These are phyloP conservation scores for Ogataea glucozyma DNA, from an alignment of 805 yeast species.

Conservation along the genomic window DNA sequence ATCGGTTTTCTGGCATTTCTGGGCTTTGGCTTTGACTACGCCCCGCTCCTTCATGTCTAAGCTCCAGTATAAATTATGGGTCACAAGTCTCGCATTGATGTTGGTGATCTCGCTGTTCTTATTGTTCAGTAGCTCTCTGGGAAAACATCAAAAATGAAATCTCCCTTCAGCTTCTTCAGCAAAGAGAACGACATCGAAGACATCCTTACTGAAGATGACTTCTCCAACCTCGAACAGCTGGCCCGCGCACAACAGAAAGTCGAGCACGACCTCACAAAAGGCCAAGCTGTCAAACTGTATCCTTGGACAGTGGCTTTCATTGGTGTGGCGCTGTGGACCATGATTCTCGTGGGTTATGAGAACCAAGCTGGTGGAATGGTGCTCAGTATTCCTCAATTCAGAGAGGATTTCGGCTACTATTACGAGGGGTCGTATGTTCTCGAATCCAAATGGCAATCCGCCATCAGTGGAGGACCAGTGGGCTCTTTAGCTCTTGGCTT, in stretches of 20 bases:
- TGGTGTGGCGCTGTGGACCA: conserved; percentile 35
- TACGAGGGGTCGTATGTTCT: conserved; percentile 35
- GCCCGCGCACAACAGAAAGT: conserved; percentile 11
- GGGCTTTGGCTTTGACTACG: too few relatives aligned
- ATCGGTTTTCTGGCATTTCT: too few relatives aligned
- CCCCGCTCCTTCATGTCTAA: too few relatives aligned
- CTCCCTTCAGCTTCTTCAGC: not conserved
- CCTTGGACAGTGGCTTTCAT: conserved; percentile 41
- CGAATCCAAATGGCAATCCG: conserved; percentile 46
- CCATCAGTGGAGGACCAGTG: conserved; percentile 35
- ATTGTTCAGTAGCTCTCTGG: too few relatives aligned
- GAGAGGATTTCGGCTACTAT: conserved; percentile 37
- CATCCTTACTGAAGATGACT: conserved; percentile 8
- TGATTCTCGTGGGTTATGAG: conserved; percentile 45
- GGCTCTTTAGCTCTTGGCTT: conserved; percentile 39
- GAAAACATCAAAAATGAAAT: conserved; percentile 3
- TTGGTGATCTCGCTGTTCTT: too few relatives aligned
- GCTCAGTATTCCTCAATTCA: conserved; percentile 39
- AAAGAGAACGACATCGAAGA: conserved; percentile 1
- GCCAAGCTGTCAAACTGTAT: conserved; percentile 39
- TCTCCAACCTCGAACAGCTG: conserved; percentile 4
- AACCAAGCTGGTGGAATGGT: conserved; percentile 41
- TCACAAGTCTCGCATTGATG: too few relatives aligned
- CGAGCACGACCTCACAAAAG: conserved; percentile 15
- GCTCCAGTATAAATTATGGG: too few relatives aligned